Percentiles rank a stretch among this genome's conserved stretches.
phyloP scores from a whole-genome alignment of 306 rosid genomes.

The Vigna reflexopilosa region DNA sequence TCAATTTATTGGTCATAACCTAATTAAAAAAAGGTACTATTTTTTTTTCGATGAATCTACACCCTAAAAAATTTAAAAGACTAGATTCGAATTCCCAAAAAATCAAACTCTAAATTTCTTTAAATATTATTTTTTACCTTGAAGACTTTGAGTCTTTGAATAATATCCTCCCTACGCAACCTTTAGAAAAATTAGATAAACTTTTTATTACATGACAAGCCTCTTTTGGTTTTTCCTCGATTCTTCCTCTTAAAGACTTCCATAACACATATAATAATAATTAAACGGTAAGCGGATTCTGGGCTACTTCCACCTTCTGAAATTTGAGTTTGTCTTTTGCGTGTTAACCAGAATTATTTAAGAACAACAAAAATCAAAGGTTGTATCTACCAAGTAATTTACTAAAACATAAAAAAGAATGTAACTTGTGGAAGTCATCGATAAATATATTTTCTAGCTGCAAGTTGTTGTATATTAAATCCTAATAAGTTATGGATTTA shows the following conservation, averaged over 20 bases:
- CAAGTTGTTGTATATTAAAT: slow-evolving; percentile 1
- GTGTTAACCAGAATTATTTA: not conserved
- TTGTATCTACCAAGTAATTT: not conserved
- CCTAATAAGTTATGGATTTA: not conserved
- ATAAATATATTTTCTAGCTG: not conserved
- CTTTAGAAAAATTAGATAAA: no score
- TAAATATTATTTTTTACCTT: not conserved
- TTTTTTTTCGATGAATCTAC: no score
- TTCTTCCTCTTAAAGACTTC: not conserved
- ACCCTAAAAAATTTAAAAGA: no score
- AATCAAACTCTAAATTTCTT: no score
- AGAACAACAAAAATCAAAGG: not conserved
- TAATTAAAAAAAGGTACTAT: no score
- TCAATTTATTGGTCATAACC: no score
- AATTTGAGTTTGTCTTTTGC: not conserved
- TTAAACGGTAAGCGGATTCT: not conserved
- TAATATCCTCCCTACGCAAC: no score
- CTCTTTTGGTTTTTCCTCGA: not conserved
- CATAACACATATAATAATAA: not conserved
- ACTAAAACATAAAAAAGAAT: not conserved
- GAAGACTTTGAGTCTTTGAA: not conserved
- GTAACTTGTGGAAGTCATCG: not conserved
- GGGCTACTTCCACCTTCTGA: not conserved
- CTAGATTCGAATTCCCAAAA: no score
- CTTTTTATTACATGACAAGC: not conserved